phyloP scores from a whole-genome alignment of 2,329 filamentous ascomycete genomes.

The Apiospora phragmitis region DNA sequence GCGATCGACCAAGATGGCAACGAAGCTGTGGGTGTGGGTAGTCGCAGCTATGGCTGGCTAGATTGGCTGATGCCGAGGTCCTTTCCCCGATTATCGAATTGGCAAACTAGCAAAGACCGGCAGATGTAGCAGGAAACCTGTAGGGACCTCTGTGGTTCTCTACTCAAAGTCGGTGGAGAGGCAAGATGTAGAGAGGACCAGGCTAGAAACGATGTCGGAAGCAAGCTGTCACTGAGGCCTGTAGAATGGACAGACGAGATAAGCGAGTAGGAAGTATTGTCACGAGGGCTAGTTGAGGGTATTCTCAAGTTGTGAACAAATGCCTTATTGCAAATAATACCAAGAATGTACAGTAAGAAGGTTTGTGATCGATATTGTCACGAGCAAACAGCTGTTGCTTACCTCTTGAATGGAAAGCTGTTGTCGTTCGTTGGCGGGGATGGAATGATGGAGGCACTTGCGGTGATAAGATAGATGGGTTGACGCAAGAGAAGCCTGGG shows the following conservation, averaged over 20 bases:
- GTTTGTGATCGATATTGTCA: background rate
- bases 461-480: background rate
- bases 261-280: background rate
- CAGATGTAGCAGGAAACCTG: background rate
- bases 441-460: background rate
- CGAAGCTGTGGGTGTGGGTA: background rate
- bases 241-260: background rate
- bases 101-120: background rate
- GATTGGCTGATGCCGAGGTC: background rate
- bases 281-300: background rate
- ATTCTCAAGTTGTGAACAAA: background rate
- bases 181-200: background rate
- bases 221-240: background rate
- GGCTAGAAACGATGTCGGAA: background rate
- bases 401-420: background rate
- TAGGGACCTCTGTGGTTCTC: background rate
- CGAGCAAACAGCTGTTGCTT: background rate
- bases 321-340: background rate
- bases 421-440: background rate
- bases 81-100: background rate
- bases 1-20: background rate
- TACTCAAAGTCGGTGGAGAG: background rate
- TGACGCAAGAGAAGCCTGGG: background rate
- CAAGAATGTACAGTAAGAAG: background rate
- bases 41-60: background rate